Base-by-base conservation (phyloP, 2,329 filamentous ascomycete genomes). In the Coniochaeta sp. region DNA sequence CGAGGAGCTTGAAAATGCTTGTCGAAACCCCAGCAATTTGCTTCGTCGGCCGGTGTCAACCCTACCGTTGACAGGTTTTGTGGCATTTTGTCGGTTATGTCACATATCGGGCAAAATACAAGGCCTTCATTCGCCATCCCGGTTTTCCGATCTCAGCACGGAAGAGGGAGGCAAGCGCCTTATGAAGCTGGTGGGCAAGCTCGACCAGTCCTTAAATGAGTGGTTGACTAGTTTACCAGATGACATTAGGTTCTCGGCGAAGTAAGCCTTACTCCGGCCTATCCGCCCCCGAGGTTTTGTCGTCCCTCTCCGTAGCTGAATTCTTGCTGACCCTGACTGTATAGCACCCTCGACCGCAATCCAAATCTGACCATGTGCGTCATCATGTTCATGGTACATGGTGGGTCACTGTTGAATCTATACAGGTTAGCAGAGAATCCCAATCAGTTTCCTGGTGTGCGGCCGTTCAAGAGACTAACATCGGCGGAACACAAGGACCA, bases 361-460 rank as follows among this genome's bases (percentile, higher is more conserved):
- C 40, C 40, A 44, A 22, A 50, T n/a, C 14, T 28, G 44, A 50
- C n/a, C 16, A 69, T 70, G 66, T 66, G 68, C 59, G 67, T 69
- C 3, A 68, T 70, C 16, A 62, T 67, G 19, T 70, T 69, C 55
- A 68, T 71, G 9, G 50, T 69, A 14, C 69, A 69, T 59, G 65
- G 67, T 1, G 68, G 68, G 1, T 68, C 65, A 3, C 61, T 70
- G 0, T 52, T 70, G 12, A 69, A 65, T 34, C 64, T 70, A 2
- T 34, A 14, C 14, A 55, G 22, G 10, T 55, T 12, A 38, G 34
- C 34, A 38, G 34, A 12, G 9, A 38, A 3, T 9, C 34, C 14
- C 9, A 38, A 38, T 14, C 4, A 38, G 9, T 38, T 12, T 14
- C 34, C 30, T 9, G n/a, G n/a, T 32, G 30, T 32, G 30, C 30